phyloP scores from a whole-genome alignment of 1,284 basidiomycete species.

The Sanghuangporus baumii region DNA sequence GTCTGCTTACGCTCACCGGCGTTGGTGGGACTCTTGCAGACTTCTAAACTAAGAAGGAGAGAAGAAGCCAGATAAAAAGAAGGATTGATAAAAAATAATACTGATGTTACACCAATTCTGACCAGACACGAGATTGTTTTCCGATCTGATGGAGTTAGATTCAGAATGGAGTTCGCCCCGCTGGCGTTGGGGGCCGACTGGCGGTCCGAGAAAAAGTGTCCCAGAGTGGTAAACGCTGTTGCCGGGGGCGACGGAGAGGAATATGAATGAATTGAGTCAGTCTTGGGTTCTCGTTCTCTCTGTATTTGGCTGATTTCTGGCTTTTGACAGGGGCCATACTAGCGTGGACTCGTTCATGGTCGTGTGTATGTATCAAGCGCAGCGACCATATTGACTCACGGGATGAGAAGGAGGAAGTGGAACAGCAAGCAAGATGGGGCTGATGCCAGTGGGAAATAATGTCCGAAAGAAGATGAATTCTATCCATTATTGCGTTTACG shows the following conservation, averaged over 20 bases:
- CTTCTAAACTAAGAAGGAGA: neutral
- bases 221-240: neutral
- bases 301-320: neutral
- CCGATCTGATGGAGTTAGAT: neutral
- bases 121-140: neutral
- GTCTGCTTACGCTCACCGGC: neutral
- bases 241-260: neutral
- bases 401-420: neutral
- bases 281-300: neutral
- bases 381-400: neutral
- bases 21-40: neutral
- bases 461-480: neutral
- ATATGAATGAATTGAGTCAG: neutral
- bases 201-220: neutral
- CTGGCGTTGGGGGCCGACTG: neutral
- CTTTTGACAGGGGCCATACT: neutral
- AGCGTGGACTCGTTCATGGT: neutral
- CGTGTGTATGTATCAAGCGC: neutral
- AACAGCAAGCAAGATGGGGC: neutral
- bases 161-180: neutral
- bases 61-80: neutral
- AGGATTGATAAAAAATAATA: neutral
- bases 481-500: slow-evolving; percentile 14
- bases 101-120: neutral
- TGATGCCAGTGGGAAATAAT: slow-evolving; percentile 6